These are phyloP conservation scores for Exutisphaerella laricina DNA, from an alignment of 2,329 filamentous ascomycete species.

Conservation along the genomic window DNA sequence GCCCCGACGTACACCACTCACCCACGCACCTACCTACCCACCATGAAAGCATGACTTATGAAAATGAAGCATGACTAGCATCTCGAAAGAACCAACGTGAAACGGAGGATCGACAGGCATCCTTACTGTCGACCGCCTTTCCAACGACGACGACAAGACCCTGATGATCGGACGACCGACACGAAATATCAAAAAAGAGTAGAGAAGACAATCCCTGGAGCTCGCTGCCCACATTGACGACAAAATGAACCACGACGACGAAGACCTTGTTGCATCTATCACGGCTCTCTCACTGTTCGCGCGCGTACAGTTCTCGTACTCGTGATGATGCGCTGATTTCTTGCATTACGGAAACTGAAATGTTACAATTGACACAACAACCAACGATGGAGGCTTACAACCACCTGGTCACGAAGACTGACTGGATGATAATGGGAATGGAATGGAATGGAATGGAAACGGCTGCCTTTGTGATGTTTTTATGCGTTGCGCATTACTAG, in stretches of 20 bases:
- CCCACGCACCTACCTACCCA: neutral
- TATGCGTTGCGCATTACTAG: conserved; percentile 4
- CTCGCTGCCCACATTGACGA: conserved; percentile 10
- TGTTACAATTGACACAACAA: neutral
- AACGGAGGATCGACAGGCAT: conserved; percentile 9
- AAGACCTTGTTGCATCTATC: conserved; percentile 9
- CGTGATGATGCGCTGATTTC: too few relatives aligned
- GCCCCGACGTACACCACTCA: too few relatives aligned
- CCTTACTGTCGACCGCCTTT: conserved; percentile 8
- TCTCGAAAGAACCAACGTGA: conserved; percentile 5
- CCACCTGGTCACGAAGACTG: neutral
- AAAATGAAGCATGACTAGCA: conserved; percentile 14
- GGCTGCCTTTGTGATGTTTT: conserved; percentile 3
- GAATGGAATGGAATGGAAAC: conserved; percentile 1
- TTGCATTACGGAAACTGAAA: conserved; percentile 7
- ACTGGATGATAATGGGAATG: conserved; percentile 7
- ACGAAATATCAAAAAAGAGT: conserved; percentile 9
- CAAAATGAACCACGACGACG: conserved; percentile 1
- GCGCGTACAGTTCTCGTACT: neutral
- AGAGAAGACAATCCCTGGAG: conserved; percentile 11
- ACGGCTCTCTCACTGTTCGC: conserved; percentile 1
- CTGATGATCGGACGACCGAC: conserved; percentile 16
- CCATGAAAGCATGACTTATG: conserved; percentile 19
- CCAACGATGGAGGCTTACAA: neutral
- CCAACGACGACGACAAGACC: conserved; percentile 12